Evolutionary conservation across 768 basidiomycete species (phyloP).

Genomic region (Tylopilus plumbeoviolaceoides): DNA sequence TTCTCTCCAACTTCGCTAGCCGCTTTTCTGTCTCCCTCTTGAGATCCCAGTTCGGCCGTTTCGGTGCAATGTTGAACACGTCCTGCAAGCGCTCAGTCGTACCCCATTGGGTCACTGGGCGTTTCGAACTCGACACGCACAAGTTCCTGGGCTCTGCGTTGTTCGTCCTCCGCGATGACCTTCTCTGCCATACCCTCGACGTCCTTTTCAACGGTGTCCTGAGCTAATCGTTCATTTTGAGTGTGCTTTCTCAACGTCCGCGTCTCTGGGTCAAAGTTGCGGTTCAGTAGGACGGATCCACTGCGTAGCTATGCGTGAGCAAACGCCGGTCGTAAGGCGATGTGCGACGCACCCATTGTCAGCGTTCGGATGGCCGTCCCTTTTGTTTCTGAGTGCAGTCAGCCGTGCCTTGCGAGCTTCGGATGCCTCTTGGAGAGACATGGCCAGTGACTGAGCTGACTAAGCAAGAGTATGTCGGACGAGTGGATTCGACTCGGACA

Average conservation of each 20-base stretch:
- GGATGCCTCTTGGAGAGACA: constrained; percentile 73
- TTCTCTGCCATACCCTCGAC: constrained; percentile 80
- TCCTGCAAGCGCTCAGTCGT: constrained; percentile 50
- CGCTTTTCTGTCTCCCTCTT: constrained; percentile 93
- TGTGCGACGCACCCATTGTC: constrained; percentile 38
- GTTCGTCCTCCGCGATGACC: constrained; percentile 86
- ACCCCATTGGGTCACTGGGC: neutral
- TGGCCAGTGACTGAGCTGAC: constrained; percentile 32
- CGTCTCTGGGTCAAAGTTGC: constrained; percentile 91
- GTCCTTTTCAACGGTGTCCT: constrained; percentile 86
- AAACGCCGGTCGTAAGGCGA: neutral
- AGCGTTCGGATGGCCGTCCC: constrained; percentile 50
- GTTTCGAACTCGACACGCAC: constrained; percentile 42
- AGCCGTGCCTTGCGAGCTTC: constrained; percentile 81
- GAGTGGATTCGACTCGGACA: neutral
- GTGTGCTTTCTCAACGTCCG: constrained; percentile 69
- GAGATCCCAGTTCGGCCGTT: constrained; percentile 94
- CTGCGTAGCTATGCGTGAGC: constrained; percentile 23
- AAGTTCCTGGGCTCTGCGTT: constrained; percentile 80
- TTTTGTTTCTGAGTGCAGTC: constrained; percentile 69
- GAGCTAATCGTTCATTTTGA: constrained; percentile 50
- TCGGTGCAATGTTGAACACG: constrained; percentile 95
- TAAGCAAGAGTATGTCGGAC: constrained; percentile 24
- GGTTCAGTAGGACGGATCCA: constrained; percentile 55
- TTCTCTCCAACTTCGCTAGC: constrained; percentile 80